Conservation (phyloP, 1,284 basidiomycete species). For the Leccinum solheimii region DNA sequence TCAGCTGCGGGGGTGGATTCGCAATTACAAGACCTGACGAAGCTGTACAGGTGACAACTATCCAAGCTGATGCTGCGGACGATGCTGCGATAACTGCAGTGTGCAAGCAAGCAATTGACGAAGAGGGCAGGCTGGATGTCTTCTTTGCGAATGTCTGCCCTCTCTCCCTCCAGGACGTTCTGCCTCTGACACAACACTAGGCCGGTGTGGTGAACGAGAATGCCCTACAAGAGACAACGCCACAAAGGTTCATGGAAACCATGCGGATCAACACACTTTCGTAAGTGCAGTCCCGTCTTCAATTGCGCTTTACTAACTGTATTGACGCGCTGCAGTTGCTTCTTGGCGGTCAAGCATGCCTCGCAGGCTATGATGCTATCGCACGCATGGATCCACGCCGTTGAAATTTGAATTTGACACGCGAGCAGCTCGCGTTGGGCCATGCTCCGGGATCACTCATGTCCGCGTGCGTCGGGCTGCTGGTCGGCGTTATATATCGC, state of each 20-base stretch:
- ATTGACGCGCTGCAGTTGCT: conserved; percentile 56
- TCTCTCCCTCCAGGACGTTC: neutral
- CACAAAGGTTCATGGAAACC: conserved; percentile 70
- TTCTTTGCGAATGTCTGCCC: conserved; percentile 88
- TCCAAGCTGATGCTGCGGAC: conserved; percentile 83
- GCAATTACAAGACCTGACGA: conserved; percentile 13
- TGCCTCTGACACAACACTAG: conserved; percentile 39
- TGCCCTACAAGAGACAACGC: conserved; percentile 57
- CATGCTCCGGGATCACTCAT: conserved; percentile 60
- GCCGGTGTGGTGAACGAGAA: conserved; percentile 58
- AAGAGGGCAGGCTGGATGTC: conserved; percentile 86
- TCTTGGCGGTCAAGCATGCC: conserved; percentile 88
- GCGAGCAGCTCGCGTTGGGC: conserved; percentile 61
- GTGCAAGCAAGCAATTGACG: conserved; percentile 71
- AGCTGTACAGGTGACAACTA: conserved; percentile 58
- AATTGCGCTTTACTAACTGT: neutral
- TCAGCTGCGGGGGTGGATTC: conserved; percentile 29
- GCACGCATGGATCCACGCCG: neutral
- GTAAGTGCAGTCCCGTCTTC: conserved; percentile 44
- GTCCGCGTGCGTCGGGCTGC: conserved; percentile 62
- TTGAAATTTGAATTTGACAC: neutral
- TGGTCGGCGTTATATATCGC: conserved; percentile 76
- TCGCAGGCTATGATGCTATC: conserved; percentile 72
- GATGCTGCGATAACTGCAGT: conserved; percentile 68
- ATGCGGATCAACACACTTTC: conserved; percentile 84